Base-by-base conservation (phyloP, 495 filamentous ascomycete genomes). In the Immersiella caudata region DNA sequence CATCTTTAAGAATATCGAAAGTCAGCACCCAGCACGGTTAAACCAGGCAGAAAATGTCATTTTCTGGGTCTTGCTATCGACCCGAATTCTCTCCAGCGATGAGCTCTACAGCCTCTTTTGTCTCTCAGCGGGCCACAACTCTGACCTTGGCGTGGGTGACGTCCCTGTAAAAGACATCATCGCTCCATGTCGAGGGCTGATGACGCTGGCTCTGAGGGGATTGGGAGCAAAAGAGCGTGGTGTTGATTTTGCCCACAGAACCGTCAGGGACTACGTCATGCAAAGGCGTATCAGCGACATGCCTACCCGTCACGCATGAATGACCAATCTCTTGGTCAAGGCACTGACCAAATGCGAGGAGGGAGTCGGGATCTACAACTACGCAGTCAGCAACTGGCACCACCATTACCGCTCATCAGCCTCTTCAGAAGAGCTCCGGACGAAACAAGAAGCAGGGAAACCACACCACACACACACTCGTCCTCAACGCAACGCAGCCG, bases 311-410 rank as follows among this genome's bases (percentile, higher is more conserved):
- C 33, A 36, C 12, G 33, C 33, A 6, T 5, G 6, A 5, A 36
- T 36, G 33, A 12, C 12, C 6, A 36, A 36, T 12, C 5, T 5
- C 12, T 12, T 36, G 6, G 12, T 36, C 33, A 5, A 36, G 12
- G 33, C 12, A 6, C 33, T 36, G 5, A 54, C 50, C 50, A 54
- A 18, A 7, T 54, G 5, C 16, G 6, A 54, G n/a, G 4, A 54
- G 5, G 50, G 16, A 18, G 6, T 7, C 21, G 50, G 6, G 50
- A 18, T 54, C 16, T 54, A 54, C 50, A 18, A 54, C n/a, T 54
- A 54, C 50, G 50, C 50, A 7, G 18, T 54, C n/a, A 22, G 16
- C 50, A 54, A 54, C 50, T 54, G 50, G 50, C 16, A 54, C 50
- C 21, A 54, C 21, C 50, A 54, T 22, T 54, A n/a, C 16, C 21